A percentile compares a stretch with the other conserved stretches of the same genome.
phyloP scores from a whole-genome alignment of 2,329 filamentous ascomycete genomes.

The Pseudogymnoascus sp. region DNA sequence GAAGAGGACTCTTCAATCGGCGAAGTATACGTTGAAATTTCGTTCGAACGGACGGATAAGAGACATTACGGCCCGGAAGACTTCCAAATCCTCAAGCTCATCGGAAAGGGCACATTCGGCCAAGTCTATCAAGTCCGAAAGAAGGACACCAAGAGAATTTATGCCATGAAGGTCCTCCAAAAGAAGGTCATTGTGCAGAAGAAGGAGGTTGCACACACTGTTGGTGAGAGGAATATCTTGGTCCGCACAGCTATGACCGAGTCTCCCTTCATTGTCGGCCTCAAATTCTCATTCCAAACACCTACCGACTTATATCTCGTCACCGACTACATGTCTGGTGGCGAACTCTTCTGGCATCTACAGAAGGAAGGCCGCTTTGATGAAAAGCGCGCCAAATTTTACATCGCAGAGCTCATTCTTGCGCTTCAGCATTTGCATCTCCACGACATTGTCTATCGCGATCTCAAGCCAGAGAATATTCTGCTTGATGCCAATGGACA shows the following conservation, averaged over 20 bases:
- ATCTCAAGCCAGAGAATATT: slow-evolving; percentile 97
- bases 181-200: slow-evolving; percentile 99
- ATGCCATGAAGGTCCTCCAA: slow-evolving; percentile 97
- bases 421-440: slow-evolving; percentile 92
- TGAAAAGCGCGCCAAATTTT: slow-evolving; percentile 92
- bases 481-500: slow-evolving; percentile 94
- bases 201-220: slow-evolving; percentile 95
- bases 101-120: slow-evolving; percentile 96
- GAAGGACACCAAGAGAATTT: slow-evolving; percentile 90
- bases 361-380: slow-evolving; percentile 96
- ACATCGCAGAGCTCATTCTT: slow-evolving; percentile 94
- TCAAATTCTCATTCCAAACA: slow-evolving; percentile 98
- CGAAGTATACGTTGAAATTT: slow-evolving; percentile 79
- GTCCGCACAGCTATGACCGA: slow-evolving; percentile 93
- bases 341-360: slow-evolving; percentile 96
- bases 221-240: slow-evolving; percentile 93
- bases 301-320: slow-evolving; percentile 96
- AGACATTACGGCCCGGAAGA: slow-evolving; percentile 91
- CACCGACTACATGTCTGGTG: slow-evolving; percentile 98
- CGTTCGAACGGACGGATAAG: slow-evolving; percentile 79
- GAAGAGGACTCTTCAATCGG: slow-evolving; percentile 72
- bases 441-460: slow-evolving; percentile 95
- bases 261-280: slow-evolving; percentile 92
- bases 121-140: slow-evolving; percentile 98
- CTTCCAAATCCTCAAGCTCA: slow-evolving; percentile 91